Conservation (phyloP, 495 filamentous ascomycete genomes). For the Recurvomyces mirabilis region DNA sequence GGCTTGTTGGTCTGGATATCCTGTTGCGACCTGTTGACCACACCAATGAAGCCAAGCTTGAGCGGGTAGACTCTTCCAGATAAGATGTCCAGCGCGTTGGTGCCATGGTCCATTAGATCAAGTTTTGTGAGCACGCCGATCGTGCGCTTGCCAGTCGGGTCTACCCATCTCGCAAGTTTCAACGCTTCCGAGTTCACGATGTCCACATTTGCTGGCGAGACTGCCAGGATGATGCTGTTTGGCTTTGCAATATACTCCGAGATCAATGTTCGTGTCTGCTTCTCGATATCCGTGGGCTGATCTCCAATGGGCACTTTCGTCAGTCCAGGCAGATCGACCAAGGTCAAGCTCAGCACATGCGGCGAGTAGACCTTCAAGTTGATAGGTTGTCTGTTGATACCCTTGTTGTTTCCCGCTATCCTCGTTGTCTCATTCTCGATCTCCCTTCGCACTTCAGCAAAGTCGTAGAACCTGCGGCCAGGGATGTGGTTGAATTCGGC, state of each 20-base stretch:
- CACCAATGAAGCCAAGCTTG: slow-evolving; percentile 95
- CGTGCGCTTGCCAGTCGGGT: slow-evolving; percentile 85
- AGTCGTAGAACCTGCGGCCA: slow-evolving; percentile 82
- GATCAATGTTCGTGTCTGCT: slow-evolving; percentile 93
- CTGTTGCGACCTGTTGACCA: slow-evolving; percentile 96
- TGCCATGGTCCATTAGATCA: slow-evolving; percentile 98
- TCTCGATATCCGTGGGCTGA: slow-evolving; percentile 96
- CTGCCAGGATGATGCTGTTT: slow-evolving; percentile 94
- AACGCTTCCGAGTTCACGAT: slow-evolving; percentile 97
- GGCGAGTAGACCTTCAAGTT: slow-evolving; percentile 99
- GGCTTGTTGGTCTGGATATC: slow-evolving; percentile 95
- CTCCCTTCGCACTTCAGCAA: slow-evolving; percentile 82
- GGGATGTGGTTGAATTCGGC: slow-evolving; percentile 95
- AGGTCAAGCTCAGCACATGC: slow-evolving; percentile 87
- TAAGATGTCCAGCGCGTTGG: slow-evolving; percentile 93
- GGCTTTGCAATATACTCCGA: slow-evolving; percentile 98
- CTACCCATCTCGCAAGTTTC: slow-evolving; percentile 93
- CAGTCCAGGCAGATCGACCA: slow-evolving; percentile 90
- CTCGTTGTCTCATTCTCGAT: slow-evolving; percentile 94
- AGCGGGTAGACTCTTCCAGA: slow-evolving; percentile 92
- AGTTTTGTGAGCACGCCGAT: slow-evolving; percentile 97
- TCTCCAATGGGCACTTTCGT: slow-evolving; percentile 98
- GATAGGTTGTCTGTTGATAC: slow-evolving; percentile 93
- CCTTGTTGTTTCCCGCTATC: slow-evolving; percentile 95
- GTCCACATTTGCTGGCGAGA: slow-evolving; percentile 96